Base-by-base conservation (phyloP, 2,329 filamentous ascomycete genomes). In the Phialemoniopsis sp. region DNA sequence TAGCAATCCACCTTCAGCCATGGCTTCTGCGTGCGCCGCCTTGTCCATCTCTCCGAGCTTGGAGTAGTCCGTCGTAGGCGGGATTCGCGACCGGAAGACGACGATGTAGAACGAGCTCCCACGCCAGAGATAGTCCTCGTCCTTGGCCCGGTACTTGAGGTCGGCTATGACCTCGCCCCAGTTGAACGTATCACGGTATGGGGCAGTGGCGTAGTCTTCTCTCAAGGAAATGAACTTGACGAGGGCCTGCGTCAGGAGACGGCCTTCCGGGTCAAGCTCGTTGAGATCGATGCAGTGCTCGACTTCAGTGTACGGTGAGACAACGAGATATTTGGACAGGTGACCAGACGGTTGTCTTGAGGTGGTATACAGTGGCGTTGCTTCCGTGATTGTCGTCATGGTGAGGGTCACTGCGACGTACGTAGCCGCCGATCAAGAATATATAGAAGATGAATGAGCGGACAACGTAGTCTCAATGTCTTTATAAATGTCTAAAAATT, bases 21-120 rank as follows among this genome's bases (percentile, higher is more conserved):
- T 83, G 12, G 90, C 90, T 59, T 95, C 89, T 17, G 77, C 72
- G 58, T 95, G 89, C 7, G 86, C 86, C 43, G 80, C 80, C 55
- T 83, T 82, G 62, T 95, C 90, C 26, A 95, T 72, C 18, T 73
- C 70, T 31, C 82, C 82, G 30, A 95, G 73, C 42, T 84, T 72
- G 10, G 76, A 76, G 43, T 80, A 79, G 46, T 88, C 79, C 2
- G 83, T 85, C 12, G 71, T 76, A 3, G 75, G 70, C 29, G 81
- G 80, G 40, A 95, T 78, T 47, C 72, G 76, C 6, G 86, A 91
- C 13, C 87, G 77, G 63, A 95, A 95, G 5, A 83, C 83, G 31
- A 95, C 89, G 40, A 93, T 81, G 63, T 91, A 95, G 66, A 91
- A 95, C 19, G 68, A 72, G 36, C 72, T 75, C 43, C 73, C 67